These are phyloP conservation scores for Penicillium italicum DNA, from an alignment of 2,329 filamentous ascomycete species.

Conservation along the genomic window DNA sequence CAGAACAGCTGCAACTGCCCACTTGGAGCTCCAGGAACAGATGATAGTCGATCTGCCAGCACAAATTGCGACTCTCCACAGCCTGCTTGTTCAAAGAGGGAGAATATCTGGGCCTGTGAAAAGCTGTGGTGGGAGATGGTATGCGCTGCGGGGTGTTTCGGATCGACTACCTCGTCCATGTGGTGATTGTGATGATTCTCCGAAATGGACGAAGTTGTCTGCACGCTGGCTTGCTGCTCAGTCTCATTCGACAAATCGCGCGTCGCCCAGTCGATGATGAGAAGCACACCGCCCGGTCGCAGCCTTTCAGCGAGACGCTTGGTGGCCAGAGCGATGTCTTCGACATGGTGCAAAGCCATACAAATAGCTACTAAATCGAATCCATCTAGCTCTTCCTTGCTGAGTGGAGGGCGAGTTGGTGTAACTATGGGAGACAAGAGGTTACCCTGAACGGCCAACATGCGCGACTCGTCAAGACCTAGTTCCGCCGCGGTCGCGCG, in stretches of 20 bases:
- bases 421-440: background rate
- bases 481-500: background rate
- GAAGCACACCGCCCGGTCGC: background rate
- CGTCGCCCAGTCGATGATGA: background rate
- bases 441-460: background rate
- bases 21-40: background rate
- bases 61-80: background rate
- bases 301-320: background rate
- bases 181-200: background rate
- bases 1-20: constrained; percentile 1
- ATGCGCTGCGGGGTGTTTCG: constrained; percentile 1
- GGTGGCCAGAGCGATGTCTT: background rate
- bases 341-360: constrained; percentile 3
- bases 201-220: background rate
- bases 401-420: background rate
- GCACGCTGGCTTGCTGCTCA: background rate
- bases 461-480: background rate
- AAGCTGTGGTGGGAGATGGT: background rate
- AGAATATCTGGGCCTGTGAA: background rate
- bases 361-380: constrained; percentile 1
- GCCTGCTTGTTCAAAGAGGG: background rate
- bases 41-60: background rate
- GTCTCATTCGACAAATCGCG: background rate
- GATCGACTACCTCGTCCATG: background rate
- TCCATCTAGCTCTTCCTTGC: background rate